Percentiles rank a stretch among this genome's conserved stretches.
Conservation (phyloP, 257 asterid species). For the Dorcoceras hygrometricum region DNA sequence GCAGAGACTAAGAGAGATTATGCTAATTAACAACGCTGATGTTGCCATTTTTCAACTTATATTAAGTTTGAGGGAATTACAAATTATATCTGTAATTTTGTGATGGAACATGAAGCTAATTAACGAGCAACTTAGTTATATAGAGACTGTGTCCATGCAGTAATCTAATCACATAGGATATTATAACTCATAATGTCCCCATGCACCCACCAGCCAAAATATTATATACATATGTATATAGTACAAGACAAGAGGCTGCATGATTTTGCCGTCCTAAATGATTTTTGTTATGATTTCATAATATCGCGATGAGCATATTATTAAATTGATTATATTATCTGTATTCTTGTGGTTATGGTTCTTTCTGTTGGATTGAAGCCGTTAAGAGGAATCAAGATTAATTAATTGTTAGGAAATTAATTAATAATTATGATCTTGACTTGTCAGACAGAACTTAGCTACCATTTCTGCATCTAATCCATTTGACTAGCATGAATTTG, state of each 20-base stretch:
- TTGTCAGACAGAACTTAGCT: too few species aligned
- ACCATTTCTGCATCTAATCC: too few species aligned
- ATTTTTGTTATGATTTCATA: too few species aligned
- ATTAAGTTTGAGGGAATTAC: not conserved
- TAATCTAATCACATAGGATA: not conserved
- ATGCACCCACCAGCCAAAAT: not conserved
- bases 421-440: too few species aligned
- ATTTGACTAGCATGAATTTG: too few species aligned
- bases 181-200: not conserved
- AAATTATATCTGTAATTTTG: too few species aligned
- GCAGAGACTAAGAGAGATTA: not conserved
- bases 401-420: too few species aligned
- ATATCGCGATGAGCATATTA: not conserved
- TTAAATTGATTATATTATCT: not conserved
- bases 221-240: too few species aligned
- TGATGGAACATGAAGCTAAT: not conserved
- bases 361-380: not conserved
- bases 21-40: not conserved
- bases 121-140: not conserved
- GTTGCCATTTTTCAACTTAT: not conserved
- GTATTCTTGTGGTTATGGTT: not conserved
- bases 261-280: not conserved
- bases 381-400: not conserved
- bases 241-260: not conserved
- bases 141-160: not conserved